These are phyloP conservation scores for Sindora glabra DNA, from an alignment of 306 rosid genomes.

Conservation along the genomic window DNA sequence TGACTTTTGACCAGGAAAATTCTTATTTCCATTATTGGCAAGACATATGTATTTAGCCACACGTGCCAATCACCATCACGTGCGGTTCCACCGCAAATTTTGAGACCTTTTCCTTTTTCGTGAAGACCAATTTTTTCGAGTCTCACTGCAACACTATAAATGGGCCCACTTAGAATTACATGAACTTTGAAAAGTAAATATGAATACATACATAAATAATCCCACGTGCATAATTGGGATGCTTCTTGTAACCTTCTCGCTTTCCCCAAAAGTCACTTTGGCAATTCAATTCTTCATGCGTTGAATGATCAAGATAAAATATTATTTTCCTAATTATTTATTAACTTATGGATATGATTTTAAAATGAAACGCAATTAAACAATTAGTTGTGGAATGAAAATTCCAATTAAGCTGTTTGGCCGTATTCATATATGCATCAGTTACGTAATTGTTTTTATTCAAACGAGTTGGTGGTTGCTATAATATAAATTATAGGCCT, in stretches of 20 bases:
- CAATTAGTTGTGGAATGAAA: slow-evolving; percentile 10
- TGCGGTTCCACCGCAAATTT: slow-evolving; percentile 31
- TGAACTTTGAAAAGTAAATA: not conserved
- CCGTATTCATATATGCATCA: slow-evolving; percentile 2
- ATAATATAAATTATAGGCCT: slow-evolving; percentile 10
- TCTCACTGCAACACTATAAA: not conserved
- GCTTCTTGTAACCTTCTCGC: not conserved
- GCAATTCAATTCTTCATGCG: slow-evolving; percentile 3
- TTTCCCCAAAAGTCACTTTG: not conserved
- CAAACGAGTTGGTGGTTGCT: slow-evolving; percentile 38
- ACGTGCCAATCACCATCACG: slow-evolving; percentile 36
- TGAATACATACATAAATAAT: not conserved
- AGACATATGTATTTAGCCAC: not conserved
- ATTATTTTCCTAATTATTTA: not conserved
- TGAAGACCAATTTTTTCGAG: not conserved
- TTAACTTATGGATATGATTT: too few relatives aligned
- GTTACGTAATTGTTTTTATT: slow-evolving; percentile 24
- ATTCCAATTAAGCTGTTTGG: slow-evolving; percentile 12
- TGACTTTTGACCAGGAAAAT: slow-evolving; percentile 39
- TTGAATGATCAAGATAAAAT: not conserved
- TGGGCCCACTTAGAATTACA: slow-evolving; percentile 1
- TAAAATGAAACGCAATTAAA: not conserved
- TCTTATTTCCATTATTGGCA: not conserved
- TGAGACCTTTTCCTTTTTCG: not conserved
- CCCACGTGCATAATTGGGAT: slow-evolving; percentile 33